A percentile compares a stretch with the other conserved stretches of the same genome.
Evolutionary conservation across 257 asterid species (phyloP).

Genomic region (Fraxinus pennsylvanica): DNA sequence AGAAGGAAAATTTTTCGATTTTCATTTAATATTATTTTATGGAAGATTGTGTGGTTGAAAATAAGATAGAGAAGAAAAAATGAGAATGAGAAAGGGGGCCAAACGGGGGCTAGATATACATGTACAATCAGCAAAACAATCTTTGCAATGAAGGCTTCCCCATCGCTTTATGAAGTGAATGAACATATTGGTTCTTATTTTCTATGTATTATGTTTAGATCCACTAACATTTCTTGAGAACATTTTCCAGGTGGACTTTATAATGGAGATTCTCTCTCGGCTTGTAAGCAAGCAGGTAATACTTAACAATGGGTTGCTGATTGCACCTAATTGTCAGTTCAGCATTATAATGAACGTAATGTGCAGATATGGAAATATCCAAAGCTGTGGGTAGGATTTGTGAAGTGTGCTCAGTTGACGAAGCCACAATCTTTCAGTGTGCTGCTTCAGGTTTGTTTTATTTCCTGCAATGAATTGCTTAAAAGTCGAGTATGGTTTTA

Average conservation of each 20-base stretch:
- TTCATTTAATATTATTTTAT: too few relatives aligned
- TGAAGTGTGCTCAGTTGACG: conserved; percentile 89
- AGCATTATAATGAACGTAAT: conserved; percentile 15
- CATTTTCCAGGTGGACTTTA: conserved; percentile 76
- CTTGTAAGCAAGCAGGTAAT: conserved; percentile 96
- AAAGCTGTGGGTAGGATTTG: conserved; percentile 98
- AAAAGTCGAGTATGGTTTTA: not conserved
- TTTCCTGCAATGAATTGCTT: conserved; percentile 19
- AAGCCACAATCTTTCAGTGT: conserved; percentile 87
- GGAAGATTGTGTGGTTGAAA: too few relatives aligned
- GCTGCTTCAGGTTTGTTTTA: conserved; percentile 78
- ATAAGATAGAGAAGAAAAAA: too few relatives aligned
- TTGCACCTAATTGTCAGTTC: conserved; percentile 14
- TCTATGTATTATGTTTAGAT: not conserved
- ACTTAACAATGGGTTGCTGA: conserved; percentile 6
- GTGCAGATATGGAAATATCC: conserved; percentile 96
- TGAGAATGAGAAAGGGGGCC: too few relatives aligned
- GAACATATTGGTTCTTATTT: conserved; percentile 23
- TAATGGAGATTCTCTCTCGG: conserved; percentile 95
- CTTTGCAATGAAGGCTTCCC: not conserved
- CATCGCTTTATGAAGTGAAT: conserved; percentile 10
- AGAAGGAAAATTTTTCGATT: too few relatives aligned
- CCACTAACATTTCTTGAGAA: conserved; percentile 12
- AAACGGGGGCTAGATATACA: not conserved
- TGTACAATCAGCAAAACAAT: not conserved